Conservation (phyloP, 1,139 yeast species). For the Saccharomyces hybrid region DNA sequence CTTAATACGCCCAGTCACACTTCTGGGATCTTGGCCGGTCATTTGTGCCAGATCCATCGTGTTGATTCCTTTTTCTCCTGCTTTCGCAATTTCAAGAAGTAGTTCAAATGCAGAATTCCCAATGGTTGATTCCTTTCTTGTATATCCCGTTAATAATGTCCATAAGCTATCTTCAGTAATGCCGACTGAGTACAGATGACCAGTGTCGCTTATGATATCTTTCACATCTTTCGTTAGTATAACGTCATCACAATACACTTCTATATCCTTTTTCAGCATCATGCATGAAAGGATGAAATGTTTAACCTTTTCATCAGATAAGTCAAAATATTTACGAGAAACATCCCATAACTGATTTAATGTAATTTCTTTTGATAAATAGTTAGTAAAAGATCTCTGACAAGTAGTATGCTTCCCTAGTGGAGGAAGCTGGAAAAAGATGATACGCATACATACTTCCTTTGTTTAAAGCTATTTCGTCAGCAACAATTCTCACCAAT, state of each 20-base stretch:
- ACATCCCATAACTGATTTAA: conserved; percentile 20
- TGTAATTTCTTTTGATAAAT: conserved; percentile 9
- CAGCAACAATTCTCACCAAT: conserved; percentile 18
- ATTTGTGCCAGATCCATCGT: conserved; percentile 48
- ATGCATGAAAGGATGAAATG: conserved; percentile 19
- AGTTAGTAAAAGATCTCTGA: conserved; percentile 7
- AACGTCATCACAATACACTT: conserved; percentile 5
- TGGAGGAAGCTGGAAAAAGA: not conserved
- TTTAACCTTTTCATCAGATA: conserved; percentile 17
- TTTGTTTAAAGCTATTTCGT: conserved; percentile 27
- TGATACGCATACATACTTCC: conserved; percentile 20
- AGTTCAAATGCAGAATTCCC: conserved; percentile 40
- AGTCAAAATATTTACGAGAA: conserved; percentile 12
- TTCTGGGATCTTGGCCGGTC: conserved; percentile 63
- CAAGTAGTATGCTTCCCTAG: not conserved
- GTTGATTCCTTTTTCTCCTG: conserved; percentile 49
- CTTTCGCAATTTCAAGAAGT: conserved; percentile 44
- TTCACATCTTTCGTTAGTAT: conserved; percentile 10
- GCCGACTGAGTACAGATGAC: conserved; percentile 15
- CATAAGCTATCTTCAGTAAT: conserved; percentile 38
- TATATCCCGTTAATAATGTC: conserved; percentile 37
- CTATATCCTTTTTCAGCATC: conserved; percentile 12
- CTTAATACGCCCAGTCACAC: conserved; percentile 55
- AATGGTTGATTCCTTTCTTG: conserved; percentile 35
- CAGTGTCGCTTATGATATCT: conserved; percentile 3